Evolutionary conservation across 345 rosid species (phyloP).

Genomic region (Triadica sebifera): DNA sequence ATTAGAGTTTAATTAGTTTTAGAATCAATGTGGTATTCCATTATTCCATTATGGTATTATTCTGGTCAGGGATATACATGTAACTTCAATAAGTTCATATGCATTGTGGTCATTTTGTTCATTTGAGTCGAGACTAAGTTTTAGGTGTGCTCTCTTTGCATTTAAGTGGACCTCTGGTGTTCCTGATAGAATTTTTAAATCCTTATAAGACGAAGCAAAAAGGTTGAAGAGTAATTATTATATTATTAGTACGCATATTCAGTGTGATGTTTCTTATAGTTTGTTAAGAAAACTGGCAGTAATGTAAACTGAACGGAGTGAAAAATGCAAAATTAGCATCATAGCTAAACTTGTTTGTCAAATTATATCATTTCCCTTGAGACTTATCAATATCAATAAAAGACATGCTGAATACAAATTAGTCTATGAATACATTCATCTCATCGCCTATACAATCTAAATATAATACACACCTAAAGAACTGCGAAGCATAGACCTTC

Average conservation of each 20-base stretch:
- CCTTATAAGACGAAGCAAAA: background rate
- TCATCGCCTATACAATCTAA: background rate
- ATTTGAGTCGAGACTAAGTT: background rate
- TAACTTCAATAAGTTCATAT: background rate
- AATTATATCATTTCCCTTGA: background rate
- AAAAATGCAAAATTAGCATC: background rate
- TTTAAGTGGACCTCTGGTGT: background rate
- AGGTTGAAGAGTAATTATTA: background rate
- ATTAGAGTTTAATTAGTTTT: background rate
- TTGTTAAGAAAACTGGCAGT: background rate
- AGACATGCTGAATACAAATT: too few species aligned
- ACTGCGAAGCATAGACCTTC: slow-evolving; percentile 76
- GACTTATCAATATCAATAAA: background rate
- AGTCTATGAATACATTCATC: slow-evolving; percentile 1
- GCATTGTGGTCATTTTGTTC: background rate
- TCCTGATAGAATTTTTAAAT: background rate
- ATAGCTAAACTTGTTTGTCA: background rate
- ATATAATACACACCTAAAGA: slow-evolving; percentile 54
- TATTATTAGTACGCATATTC: background rate
- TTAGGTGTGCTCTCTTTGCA: background rate
- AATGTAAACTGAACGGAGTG: background rate
- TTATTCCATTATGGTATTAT: background rate
- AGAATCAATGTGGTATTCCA: background rate
- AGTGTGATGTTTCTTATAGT: background rate
- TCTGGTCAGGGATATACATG: background rate